Evolutionary conservation across 23 red algal genomes (phyloP), one percentile per base, ranked within the genome.

Genomic region (Cyanidioschyzon merolae): DNA sequence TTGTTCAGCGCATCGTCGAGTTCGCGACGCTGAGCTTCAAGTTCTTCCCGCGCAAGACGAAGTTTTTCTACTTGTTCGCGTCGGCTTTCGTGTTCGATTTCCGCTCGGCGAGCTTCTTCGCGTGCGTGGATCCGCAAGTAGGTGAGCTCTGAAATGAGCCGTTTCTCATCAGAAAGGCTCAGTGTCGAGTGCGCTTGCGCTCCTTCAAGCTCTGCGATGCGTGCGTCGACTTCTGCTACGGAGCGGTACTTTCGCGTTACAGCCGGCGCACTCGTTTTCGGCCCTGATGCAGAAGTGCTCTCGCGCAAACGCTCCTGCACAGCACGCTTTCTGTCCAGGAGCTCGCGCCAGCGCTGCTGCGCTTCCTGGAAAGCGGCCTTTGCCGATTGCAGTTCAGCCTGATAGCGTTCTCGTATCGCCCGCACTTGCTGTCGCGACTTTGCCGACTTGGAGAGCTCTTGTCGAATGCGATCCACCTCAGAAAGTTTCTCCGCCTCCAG

Each of bases 151-250:
- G 63, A 7, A 27, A 71, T 71, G 16, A 71, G 12, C 12, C 63
- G 63, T 35, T 71, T 71, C 63, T 71, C 63, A 3, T 71, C 63
- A 7, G 63, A 25, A 25, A 71, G 63, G n/a, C n/a, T 71, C 63
- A 71, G 63, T 27, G 63, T 71, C 29, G 63, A 71, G 30, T 71
- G 63, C 32, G 63, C 63, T 35, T 71, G 63, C 63, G 21, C n/a
- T 27, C 30, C 63, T 35, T 71, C 63, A 7, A 71, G 63, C 7
- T 25, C 63, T 35, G 12, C 63, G 29, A 71, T 71, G 3, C 63
- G 63, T 35, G 63, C 63, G 32, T 71, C 63, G n/a, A 71, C 63
- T 7, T 71, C 63, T 7, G 21, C 63, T 7, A 71, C 63, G 29
- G 63, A 32, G 29, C 63, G 63, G 63, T 71, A 71, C 30, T 71